Conservation (phyloP, 805 yeast genomes). For the Yarrowia alimentaria region DNA sequence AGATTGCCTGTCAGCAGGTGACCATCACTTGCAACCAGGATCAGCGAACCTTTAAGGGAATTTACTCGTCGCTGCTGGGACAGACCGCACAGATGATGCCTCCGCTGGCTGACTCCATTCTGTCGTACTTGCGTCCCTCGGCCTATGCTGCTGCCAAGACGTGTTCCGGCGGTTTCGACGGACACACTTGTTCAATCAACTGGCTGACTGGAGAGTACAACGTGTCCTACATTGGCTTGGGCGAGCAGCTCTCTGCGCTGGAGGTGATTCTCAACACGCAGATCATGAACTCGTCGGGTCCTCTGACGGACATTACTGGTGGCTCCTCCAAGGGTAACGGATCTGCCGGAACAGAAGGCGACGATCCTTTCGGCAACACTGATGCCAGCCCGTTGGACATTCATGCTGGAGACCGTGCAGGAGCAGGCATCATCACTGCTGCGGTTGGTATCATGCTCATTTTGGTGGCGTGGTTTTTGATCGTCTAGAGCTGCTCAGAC, state of each 20-base stretch:
- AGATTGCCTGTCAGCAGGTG: constrained; percentile 75
- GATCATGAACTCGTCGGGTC: constrained; percentile 45
- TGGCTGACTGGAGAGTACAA: constrained; percentile 75
- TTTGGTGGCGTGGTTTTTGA: constrained; percentile 77
- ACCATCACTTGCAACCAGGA: constrained; percentile 68
- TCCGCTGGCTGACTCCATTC: constrained; percentile 41
- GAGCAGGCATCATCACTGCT: constrained; percentile 87
- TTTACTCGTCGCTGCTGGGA: constrained; percentile 70
- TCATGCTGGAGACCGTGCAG: constrained; percentile 69
- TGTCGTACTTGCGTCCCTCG: constrained; percentile 49
- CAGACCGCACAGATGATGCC: constrained; percentile 73
- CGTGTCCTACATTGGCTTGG: constrained; percentile 65
- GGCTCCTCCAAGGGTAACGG: constrained; percentile 69
- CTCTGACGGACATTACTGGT: constrained; percentile 62
- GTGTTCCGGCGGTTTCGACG: constrained; percentile 85
- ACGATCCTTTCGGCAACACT: constrained; percentile 9
- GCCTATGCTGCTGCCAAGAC: constrained; percentile 74
- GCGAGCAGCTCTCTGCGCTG: constrained; percentile 86
- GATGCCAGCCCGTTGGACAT: constrained; percentile 41
- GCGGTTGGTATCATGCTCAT: constrained; percentile 55
- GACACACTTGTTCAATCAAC: constrained; percentile 81
- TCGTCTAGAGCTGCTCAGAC: constrained; percentile 35
- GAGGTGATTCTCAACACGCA: constrained; percentile 51
- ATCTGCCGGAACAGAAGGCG: constrained; percentile 57
- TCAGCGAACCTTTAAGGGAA: constrained; percentile 91